Evolutionary conservation across 805 yeast genomes (phyloP), one percentile per base, ranked within the genome.

Genomic region (Ogataea paraovalis): DNA sequence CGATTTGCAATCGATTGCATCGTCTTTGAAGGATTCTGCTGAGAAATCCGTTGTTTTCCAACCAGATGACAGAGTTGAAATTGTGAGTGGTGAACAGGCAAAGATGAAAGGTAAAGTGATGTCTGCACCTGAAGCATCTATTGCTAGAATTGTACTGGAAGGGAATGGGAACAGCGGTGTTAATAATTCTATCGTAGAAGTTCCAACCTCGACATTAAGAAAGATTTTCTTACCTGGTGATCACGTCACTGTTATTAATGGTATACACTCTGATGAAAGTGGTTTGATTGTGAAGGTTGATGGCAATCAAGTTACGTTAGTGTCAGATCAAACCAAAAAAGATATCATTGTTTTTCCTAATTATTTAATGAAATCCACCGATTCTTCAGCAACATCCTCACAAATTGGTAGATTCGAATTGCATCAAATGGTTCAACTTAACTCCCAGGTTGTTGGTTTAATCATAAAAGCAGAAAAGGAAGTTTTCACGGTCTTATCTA

Each of bases 281-380:
- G 99, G 99, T 70, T 76, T 94, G 70, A 96, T 94, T 43, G 90
- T 94, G 38, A 77, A 82, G 55, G 80, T 88, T 21, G 78, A 79
- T 45, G 87, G 84, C 43, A 96, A 91, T 62, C 87, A 89, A 51
- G 97, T 91, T 22, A 87, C 96, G 0, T 76, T 94, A 54, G 80
- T 94, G 55, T 85, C 96, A 42, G 97, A 94, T 63, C 90, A 90
- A 67, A 83, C 96, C 1, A 81, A 80, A 59, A 82, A 85, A 57
- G 98, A 94, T 65, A 79, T 94, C 37, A 85, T 96, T 16, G 97
- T 94, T 3, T 92, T 95, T 60, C 88, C 97, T 21, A 89, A 91
- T 60, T 92, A 88, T 61, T 72, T 94, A 62, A 84, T 90, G 49
- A 88, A 87, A 61, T 96, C 97, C 19, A 81, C 94, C n/a, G 97